phyloP scores from a whole-genome alignment of 192 early-diverging fungal species.

The Thamnidium elegans region DNA sequence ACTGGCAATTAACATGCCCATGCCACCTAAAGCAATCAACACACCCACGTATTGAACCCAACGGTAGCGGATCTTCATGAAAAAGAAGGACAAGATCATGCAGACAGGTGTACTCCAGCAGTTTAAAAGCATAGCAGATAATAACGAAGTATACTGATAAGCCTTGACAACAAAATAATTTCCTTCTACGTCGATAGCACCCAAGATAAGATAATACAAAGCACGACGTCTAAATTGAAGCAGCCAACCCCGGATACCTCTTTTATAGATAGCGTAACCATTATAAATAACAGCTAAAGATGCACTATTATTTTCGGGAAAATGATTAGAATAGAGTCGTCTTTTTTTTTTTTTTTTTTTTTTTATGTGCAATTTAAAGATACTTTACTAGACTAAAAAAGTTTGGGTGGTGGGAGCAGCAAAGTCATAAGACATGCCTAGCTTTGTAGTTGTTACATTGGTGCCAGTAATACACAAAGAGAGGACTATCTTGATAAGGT shows the following conservation, averaged over 20 bases:
- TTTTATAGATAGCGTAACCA: conserved; percentile 45
- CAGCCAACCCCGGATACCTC: conserved; percentile 47
- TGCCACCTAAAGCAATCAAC: conserved; percentile 62
- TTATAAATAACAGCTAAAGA: conserved; percentile 61
- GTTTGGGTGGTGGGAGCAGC: conserved; percentile 70
- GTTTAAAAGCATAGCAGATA: conserved; percentile 77
- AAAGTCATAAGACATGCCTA: conserved; percentile 49
- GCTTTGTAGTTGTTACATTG: conserved; percentile 61
- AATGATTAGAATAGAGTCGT: neutral
- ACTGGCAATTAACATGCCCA: conserved; percentile 63
- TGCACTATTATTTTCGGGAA: conserved; percentile 28
- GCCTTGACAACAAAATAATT: conserved; percentile 82
- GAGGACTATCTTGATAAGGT: conserved; percentile 38
- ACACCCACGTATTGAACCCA: conserved; percentile 70
- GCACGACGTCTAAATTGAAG: conserved; percentile 36
- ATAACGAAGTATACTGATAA: conserved; percentile 69
- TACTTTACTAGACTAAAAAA: conserved; percentile 58
- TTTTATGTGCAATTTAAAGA: neutral
- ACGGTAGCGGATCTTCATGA: conserved; percentile 61
- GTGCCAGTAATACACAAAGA: conserved; percentile 77
- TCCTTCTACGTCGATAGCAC: conserved; percentile 73
- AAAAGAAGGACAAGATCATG: conserved; percentile 64
- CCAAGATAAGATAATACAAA: conserved; percentile 52
- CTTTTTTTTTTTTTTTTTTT: neutral
- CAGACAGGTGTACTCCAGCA: conserved; percentile 75